Base-by-base conservation (phyloP, 768 basidiomycete species). In the Tricholoma saponaceum region DNA sequence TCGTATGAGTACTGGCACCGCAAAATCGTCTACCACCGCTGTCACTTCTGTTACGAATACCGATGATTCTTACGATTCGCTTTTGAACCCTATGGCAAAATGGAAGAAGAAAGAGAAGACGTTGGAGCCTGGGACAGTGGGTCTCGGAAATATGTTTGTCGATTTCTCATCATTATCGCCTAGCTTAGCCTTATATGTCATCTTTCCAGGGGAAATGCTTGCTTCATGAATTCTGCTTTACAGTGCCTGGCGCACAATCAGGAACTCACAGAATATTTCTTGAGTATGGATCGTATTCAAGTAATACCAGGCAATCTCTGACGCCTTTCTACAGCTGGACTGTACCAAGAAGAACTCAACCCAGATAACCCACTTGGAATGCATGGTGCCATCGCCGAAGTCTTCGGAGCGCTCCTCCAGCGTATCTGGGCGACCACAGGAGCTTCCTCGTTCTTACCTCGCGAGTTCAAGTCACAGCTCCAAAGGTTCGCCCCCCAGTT, bases 161-260 rank as follows among this genome's bases (percentile, higher is more conserved):
- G 4, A 32, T 46, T 51, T 60, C n/a, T 41, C 9, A 7, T 18
- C 8, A 50, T 18, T 8, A 35, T 5, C 55, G 16, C 2, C 44
- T 41, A 25, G 20, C 50, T n/a, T 52, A 25, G 32, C 44, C 51
- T 58, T 58, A 54, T 54, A 54, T n/a, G 65, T 57, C 10, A n/a
- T 41, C 58, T 57, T 35, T 69, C 56, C 54, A 90, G 90, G 81
- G 92, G 91, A n/a, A 95, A 95, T 67, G 96, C 95, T 7, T 98
- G 95, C 70, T 99, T 98, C 76, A 98, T 99, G 97, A 99, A 98
- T 71, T 95, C 94, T 54, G 96, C 97, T 1, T 79, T 98, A 5
- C 97, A 99, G 69, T 98, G 97, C 72, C 83, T 99, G 54, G 90
- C 89, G 23, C 97, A 99, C 69, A 92, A 89, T 7, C 82, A 85